Conservation (phyloP, 2,329 filamentous ascomycete genomes). For the Apiospora hydei region DNA sequence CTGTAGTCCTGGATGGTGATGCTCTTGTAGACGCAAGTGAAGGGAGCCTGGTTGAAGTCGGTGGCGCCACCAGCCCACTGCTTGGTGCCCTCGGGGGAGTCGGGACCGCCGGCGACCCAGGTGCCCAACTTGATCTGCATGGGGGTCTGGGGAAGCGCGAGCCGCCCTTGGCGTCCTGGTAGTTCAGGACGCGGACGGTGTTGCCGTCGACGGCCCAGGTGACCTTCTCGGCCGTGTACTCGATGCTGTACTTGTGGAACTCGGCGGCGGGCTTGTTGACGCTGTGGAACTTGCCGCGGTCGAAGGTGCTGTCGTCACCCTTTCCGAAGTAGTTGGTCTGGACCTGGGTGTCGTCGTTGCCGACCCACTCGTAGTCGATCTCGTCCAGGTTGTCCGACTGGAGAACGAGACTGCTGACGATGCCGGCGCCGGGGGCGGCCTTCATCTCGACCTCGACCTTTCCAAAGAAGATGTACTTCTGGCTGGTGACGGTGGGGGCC, state of each 20-base stretch:
- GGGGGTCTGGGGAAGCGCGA: conserved; percentile 73
- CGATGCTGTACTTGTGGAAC: conserved; percentile 65
- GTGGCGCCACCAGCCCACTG: conserved; percentile 69
- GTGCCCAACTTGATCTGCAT: conserved; percentile 75
- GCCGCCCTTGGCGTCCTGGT: conserved; percentile 64
- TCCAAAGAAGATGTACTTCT: conserved; percentile 98
- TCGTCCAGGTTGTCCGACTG: conserved; percentile 92
- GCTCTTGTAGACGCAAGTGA: conserved; percentile 64
- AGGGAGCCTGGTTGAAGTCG: conserved; percentile 60
- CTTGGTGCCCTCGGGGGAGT: conserved; percentile 74
- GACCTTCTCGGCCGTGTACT: conserved; percentile 71
- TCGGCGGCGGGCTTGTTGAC: conserved; percentile 52
- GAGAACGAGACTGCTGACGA: conserved; percentile 89
- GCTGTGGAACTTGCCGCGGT: conserved; percentile 58
- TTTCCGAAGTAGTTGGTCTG: conserved; percentile 80
- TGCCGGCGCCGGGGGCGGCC: conserved; percentile 80
- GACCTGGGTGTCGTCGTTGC: conserved; percentile 74
- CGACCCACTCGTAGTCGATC: conserved; percentile 97
- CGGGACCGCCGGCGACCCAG: conserved; percentile 66
- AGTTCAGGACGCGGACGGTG: conserved; percentile 67
- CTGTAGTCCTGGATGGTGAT: conserved; percentile 62
- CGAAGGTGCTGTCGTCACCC: conserved; percentile 62
- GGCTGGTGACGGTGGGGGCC: conserved; percentile 74
- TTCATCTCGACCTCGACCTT: conserved; percentile 81
- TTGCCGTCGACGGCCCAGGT: conserved; percentile 71